These are phyloP conservation scores for Balansia obtecta DNA, from an alignment of 2,329 filamentous ascomycete species.

Conservation along the genomic window DNA sequence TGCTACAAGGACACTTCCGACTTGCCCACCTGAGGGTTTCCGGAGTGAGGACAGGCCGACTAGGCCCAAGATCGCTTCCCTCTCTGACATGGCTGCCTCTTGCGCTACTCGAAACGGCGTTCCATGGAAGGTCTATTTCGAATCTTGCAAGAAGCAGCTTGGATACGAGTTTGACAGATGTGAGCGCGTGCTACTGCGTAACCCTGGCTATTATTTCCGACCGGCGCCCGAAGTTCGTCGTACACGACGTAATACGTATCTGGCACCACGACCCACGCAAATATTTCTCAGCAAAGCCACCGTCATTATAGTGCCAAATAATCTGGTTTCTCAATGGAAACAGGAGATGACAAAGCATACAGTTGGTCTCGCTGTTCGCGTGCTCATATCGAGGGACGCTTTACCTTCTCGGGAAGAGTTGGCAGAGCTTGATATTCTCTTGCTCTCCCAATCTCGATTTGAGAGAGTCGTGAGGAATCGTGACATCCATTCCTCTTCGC, in stretches of 20 bases:
- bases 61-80: constrained; percentile 40
- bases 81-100: constrained; percentile 67
- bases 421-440: constrained; percentile 57
- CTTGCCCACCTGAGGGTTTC: constrained; percentile 52
- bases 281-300: constrained; percentile 58
- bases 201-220: constrained; percentile 47
- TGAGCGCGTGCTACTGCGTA: constrained; percentile 40
- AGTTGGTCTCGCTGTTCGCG: constrained; percentile 48
- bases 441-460: constrained; percentile 66
- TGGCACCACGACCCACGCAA: constrained; percentile 25
- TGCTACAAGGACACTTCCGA: constrained; percentile 58
- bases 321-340: constrained; percentile 75
- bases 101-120: constrained; percentile 52
- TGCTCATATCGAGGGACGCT: constrained; percentile 40
- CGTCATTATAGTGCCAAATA: constrained; percentile 69
- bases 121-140: constrained; percentile 58
- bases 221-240: constrained; percentile 27
- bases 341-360: constrained; percentile 73
- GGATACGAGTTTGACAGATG: constrained; percentile 43
- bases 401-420: constrained; percentile 49
- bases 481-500: constrained; percentile 36
- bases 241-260: constrained; percentile 9
- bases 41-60: constrained; percentile 25
- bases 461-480: constrained; percentile 40
- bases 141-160: constrained; percentile 28